phyloP scores from a whole-genome alignment of 768 basidiomycete species.

The Lepiota venenata region DNA sequence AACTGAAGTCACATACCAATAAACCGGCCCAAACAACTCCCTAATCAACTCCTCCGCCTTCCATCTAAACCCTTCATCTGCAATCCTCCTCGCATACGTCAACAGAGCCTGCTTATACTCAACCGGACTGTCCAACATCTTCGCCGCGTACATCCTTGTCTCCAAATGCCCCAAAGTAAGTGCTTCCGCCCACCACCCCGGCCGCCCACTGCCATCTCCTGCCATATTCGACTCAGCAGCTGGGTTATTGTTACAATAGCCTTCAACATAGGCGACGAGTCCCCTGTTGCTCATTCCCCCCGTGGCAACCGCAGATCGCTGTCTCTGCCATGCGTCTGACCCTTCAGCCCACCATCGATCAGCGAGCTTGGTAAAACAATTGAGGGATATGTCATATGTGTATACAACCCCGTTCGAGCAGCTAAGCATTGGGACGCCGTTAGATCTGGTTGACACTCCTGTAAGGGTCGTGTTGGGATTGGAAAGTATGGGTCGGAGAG shows the following conservation, averaged over 20 bases:
- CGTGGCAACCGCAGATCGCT: not conserved
- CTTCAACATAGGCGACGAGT: slow-evolving; percentile 51
- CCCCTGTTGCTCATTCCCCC: slow-evolving; percentile 23
- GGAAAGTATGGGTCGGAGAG: slow-evolving; percentile 56
- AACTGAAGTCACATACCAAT: slow-evolving; percentile 57
- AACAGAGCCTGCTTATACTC: slow-evolving; percentile 81
- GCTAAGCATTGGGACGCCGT: slow-evolving; percentile 75
- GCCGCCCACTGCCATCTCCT: slow-evolving; percentile 19
- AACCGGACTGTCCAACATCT: slow-evolving; percentile 69
- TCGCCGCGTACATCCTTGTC: slow-evolving; percentile 71
- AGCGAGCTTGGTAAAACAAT: slow-evolving; percentile 70
- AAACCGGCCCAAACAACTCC: slow-evolving; percentile 88
- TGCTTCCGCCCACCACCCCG: slow-evolving; percentile 81
- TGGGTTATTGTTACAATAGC: slow-evolving; percentile 13
- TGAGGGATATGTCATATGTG: slow-evolving; percentile 69
- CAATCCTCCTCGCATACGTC: slow-evolving; percentile 79
- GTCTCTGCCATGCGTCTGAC: slow-evolving; percentile 79
- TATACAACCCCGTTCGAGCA: slow-evolving; percentile 77
- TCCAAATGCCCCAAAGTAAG: slow-evolving; percentile 89
- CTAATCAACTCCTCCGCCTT: slow-evolving; percentile 91
- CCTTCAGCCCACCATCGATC: slow-evolving; percentile 85
- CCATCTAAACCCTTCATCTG: slow-evolving; percentile 83
- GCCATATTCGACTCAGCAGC: not conserved
- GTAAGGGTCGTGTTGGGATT: slow-evolving; percentile 58
- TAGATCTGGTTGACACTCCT: slow-evolving; percentile 66